These are phyloP conservation scores for Kwoniella shivajii DNA, from an alignment of 1,284 basidiomycete species.

Conservation along the genomic window DNA sequence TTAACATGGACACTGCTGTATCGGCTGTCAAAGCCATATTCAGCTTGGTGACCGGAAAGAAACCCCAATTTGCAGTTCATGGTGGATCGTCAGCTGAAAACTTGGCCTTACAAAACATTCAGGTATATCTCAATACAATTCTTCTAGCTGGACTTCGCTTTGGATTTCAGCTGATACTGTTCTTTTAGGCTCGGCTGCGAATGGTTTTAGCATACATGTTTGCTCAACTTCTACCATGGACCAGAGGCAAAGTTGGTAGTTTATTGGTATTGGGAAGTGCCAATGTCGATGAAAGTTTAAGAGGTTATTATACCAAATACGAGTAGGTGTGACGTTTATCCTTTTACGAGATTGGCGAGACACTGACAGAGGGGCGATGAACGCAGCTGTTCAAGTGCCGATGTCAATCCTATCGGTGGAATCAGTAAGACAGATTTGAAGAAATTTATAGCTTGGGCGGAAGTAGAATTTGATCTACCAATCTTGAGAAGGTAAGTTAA, in stretches of 20 bases:
- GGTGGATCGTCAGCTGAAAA: slow-evolving; percentile 89
- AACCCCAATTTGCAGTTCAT: slow-evolving; percentile 83
- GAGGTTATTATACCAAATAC: slow-evolving; percentile 98
- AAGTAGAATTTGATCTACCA: slow-evolving; percentile 76
- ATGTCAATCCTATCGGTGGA: slow-evolving; percentile 97
- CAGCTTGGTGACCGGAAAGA: slow-evolving; percentile 74
- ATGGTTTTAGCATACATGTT: slow-evolving; percentile 99
- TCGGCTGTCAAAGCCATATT: slow-evolving; percentile 83
- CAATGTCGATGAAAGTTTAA: slow-evolving; percentile 96
- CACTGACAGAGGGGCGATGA: not conserved
- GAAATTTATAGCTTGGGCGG: slow-evolving; percentile 87
- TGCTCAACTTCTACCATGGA: slow-evolving; percentile 94
- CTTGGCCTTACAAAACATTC: slow-evolving; percentile 95
- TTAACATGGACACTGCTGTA: slow-evolving; percentile 95
- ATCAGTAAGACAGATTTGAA: slow-evolving; percentile 98
- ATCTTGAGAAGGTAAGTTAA: slow-evolving; percentile 69
- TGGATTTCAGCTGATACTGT: not conserved
- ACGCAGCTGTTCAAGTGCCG: slow-evolving; percentile 67
- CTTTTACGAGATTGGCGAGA: no score
- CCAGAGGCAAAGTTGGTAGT: slow-evolving; percentile 78
- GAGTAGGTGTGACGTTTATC: slow-evolving; percentile 72
- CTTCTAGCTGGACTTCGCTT: not conserved
- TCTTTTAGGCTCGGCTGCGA: slow-evolving; percentile 72
- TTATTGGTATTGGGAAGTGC: slow-evolving; percentile 93
- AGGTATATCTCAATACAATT: slow-evolving; percentile 64